These are phyloP conservation scores for Fomitopsis serialis DNA, from an alignment of 768 basidiomycete genomes.

Conservation along the genomic window DNA sequence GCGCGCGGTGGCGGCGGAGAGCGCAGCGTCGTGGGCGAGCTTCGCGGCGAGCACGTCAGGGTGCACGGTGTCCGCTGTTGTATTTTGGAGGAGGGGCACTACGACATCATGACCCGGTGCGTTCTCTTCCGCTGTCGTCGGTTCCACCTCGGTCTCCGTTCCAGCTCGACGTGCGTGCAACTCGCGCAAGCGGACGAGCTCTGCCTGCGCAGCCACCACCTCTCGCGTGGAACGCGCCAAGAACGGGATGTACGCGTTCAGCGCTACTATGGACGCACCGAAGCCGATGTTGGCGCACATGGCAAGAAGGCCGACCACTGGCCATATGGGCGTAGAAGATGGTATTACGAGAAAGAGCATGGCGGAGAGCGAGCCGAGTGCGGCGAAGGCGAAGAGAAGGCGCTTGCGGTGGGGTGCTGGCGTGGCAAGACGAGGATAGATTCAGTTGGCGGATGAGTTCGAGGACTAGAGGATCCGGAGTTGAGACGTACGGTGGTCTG, in stretches of 20 bases:
- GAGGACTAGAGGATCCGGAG: background rate
- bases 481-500: conserved; percentile 71
- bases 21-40: conserved; percentile 42
- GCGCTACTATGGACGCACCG: conserved; percentile 80
- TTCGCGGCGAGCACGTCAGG: conserved; percentile 13
- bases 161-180: background rate
- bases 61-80: conserved; percentile 4
- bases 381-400: conserved; percentile 71
- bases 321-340: conserved; percentile 67
- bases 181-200: conserved; percentile 18
- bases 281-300: conserved; percentile 82
- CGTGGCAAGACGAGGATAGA: no score
- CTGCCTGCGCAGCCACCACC: conserved; percentile 37
- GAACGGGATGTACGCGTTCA: conserved; percentile 83
- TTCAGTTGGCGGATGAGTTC: background rate
- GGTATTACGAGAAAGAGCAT: conserved; percentile 69
- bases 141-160: conserved; percentile 5
- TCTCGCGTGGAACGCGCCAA: conserved; percentile 65
- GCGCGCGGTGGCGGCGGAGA: conserved; percentile 73
- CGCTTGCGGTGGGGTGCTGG: conserved; percentile 67
- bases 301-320: conserved; percentile 61
- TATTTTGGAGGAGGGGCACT: conserved; percentile 10
- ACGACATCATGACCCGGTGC: background rate
- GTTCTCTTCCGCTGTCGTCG: background rate
- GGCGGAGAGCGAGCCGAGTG: conserved; percentile 63